These are phyloP conservation scores for Paraconiothyrium brasiliense DNA, from an alignment of 2,329 filamentous ascomycete species.

Conservation along the genomic window DNA sequence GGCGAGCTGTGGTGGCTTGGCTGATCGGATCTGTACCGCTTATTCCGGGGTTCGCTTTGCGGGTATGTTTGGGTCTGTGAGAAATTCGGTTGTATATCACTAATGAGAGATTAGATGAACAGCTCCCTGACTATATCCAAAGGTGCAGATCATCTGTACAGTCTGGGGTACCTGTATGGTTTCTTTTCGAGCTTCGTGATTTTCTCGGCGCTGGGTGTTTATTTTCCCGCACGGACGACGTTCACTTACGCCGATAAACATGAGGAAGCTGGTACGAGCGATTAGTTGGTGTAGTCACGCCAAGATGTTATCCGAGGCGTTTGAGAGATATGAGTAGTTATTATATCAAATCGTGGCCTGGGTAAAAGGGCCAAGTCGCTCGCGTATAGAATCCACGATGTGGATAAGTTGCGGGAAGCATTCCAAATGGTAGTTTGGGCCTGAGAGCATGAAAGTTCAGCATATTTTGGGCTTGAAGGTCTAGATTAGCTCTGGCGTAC, in stretches of 20 bases:
- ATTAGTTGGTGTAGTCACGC: too few relatives aligned
- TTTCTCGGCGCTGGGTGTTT: constrained; percentile 9
- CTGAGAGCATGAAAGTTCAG: too few relatives aligned
- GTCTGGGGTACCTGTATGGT: constrained; percentile 31
- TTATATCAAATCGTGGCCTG: too few relatives aligned
- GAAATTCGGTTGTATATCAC: neutral
- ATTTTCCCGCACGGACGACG: neutral
- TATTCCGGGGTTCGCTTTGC: constrained; percentile 28
- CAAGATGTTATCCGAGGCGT: too few relatives aligned
- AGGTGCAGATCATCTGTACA: constrained; percentile 27
- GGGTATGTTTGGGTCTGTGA: constrained; percentile 8
- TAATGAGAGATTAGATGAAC: constrained; percentile 5
- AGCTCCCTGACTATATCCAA: constrained; percentile 13
- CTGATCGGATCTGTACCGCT: constrained; percentile 29
- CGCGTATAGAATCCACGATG: neutral
- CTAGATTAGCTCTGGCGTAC: too few relatives aligned
- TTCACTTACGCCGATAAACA: neutral
- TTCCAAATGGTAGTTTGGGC: neutral
- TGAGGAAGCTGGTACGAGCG: neutral
- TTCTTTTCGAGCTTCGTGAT: constrained; percentile 20
- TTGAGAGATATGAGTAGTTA: too few relatives aligned
- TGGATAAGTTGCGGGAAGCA: neutral
- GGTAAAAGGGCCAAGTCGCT: neutral
- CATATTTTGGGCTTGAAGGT: too few relatives aligned
- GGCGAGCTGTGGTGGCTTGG: constrained; percentile 32